These are phyloP conservation scores for Trypanosoma platydactyli DNA, from an alignment of 208 protist genomes.

Conservation along the genomic window DNA sequence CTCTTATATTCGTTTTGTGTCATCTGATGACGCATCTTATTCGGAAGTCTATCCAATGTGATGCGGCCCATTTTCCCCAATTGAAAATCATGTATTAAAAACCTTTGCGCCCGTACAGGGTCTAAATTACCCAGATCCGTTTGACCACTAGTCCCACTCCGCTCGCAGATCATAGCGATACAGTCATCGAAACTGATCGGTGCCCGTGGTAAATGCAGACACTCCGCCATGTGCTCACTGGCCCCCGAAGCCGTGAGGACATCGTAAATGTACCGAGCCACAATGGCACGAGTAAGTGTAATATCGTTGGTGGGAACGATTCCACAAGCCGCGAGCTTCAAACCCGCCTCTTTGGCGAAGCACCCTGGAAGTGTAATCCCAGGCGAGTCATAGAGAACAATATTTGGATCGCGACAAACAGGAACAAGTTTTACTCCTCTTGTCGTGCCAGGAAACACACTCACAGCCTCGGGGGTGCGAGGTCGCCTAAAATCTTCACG, in stretches of 20 bases:
- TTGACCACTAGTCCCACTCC: conserved; percentile 79
- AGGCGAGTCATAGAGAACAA: conserved; percentile 89
- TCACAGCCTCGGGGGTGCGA: conserved; percentile 75
- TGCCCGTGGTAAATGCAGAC: conserved; percentile 75
- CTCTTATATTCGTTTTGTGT: conserved; percentile 10
- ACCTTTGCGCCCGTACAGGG: conserved; percentile 61
- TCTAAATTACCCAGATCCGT: conserved; percentile 84
- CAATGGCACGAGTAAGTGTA: conserved; percentile 58
- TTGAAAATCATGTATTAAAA: conserved; percentile 88
- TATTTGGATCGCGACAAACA: conserved; percentile 74
- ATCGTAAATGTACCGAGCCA: conserved; percentile 86
- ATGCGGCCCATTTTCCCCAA: conserved; percentile 78
- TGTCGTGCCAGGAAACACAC: conserved; percentile 82
- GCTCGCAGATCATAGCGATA: conserved; percentile 87
- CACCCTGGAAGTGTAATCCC: conserved; percentile 86
- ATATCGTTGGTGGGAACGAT: conserved; percentile 86
- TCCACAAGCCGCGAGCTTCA: conserved; percentile 83
- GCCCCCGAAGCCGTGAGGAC: conserved; percentile 61
- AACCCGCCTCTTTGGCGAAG: conserved; percentile 82
- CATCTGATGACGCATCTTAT: conserved; percentile 35
- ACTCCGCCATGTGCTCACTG: conserved; percentile 83
- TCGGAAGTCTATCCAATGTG: conserved; percentile 82
- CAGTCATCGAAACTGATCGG: conserved; percentile 91
- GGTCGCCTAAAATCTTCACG: conserved; percentile 80
- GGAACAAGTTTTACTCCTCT: conserved; percentile 77